phyloP scores from a whole-genome alignment of 169 alveolate species.

The Plasmodium sp. region DNA sequence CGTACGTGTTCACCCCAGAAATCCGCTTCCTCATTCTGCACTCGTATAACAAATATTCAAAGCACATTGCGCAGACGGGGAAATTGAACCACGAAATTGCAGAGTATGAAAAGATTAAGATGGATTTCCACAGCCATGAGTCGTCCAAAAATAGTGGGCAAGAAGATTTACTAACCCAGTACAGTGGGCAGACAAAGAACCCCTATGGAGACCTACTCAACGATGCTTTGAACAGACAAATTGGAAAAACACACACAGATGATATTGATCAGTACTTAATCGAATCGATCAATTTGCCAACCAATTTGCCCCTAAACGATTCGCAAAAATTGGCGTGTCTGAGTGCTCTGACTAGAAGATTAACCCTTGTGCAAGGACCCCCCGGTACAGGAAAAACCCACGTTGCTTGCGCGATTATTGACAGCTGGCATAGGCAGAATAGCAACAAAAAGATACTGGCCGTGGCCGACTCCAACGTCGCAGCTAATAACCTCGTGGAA shows the following conservation, averaged over 20 bases:
- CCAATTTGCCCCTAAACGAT: constrained; percentile 79
- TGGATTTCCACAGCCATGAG: constrained; percentile 58
- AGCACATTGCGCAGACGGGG: constrained; percentile 67
- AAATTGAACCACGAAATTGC: constrained; percentile 58
- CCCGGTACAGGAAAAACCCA: constrained; percentile 91
- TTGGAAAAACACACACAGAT: constrained; percentile 56
- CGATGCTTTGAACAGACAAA: constrained; percentile 65
- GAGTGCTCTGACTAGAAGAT: constrained; percentile 77
- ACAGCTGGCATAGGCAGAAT: constrained; percentile 77
- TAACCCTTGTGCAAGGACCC: constrained; percentile 88
- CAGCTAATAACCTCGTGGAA: constrained; percentile 85
- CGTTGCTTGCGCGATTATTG: constrained; percentile 86
- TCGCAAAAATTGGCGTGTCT: constrained; percentile 81
- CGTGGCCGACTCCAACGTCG: constrained; percentile 87
- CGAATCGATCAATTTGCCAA: constrained; percentile 73
- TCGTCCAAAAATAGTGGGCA: constrained; percentile 10
- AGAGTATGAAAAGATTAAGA: constrained; percentile 38
- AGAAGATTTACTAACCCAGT: constrained; percentile 56
- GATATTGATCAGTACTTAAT: constrained; percentile 52
- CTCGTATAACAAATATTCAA: constrained; percentile 52
- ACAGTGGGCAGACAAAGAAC: constrained; percentile 51
- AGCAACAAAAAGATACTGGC: constrained; percentile 81
- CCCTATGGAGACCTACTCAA: constrained; percentile 69
- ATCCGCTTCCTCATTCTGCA: constrained; percentile 59
- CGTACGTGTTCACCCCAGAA: constrained; percentile 73